phyloP scores from a whole-genome alignment of 2,329 filamentous ascomycete species.

The Cyphellophora europaea region DNA sequence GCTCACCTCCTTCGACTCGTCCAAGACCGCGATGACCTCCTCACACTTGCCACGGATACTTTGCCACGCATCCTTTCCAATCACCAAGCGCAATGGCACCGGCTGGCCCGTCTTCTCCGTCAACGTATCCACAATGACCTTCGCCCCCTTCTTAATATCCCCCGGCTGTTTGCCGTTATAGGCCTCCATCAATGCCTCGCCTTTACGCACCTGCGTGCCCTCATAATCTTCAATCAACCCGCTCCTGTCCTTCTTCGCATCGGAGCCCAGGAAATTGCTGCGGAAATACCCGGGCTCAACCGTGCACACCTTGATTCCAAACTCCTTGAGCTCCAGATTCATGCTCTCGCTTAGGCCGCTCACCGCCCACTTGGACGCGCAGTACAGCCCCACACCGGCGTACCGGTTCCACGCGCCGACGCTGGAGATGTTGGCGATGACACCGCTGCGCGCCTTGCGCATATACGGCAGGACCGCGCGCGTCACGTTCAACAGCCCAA shows the following conservation, averaged over 20 bases:
- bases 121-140: constrained; percentile 46
- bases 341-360: constrained; percentile 17
- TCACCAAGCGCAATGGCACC: constrained; percentile 44
- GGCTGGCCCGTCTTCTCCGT: constrained; percentile 40
- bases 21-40: constrained; percentile 32
- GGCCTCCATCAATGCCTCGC: constrained; percentile 5
- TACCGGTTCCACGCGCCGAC: constrained; percentile 22
- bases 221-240: constrained; percentile 12
- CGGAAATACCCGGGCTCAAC: constrained; percentile 27
- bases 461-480: constrained; percentile 29
- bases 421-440: constrained; percentile 28
- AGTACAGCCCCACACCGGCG: constrained; percentile 24
- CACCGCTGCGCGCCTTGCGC: constrained; percentile 22
- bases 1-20: constrained; percentile 42
- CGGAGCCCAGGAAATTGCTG: constrained; percentile 10
- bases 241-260: constrained; percentile 4
- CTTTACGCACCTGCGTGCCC: constrained; percentile 7
- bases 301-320: constrained; percentile 26
- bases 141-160: constrained; percentile 44
- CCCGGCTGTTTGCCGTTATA: constrained; percentile 43
- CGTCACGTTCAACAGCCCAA: constrained; percentile 28
- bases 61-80: constrained; percentile 44
- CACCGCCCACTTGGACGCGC: constrained; percentile 27
- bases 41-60: constrained; percentile 35
- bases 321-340: constrained; percentile 22